phyloP scores from a whole-genome alignment of 2,329 filamentous ascomycete species.

The Colletotrichum truncatum region DNA sequence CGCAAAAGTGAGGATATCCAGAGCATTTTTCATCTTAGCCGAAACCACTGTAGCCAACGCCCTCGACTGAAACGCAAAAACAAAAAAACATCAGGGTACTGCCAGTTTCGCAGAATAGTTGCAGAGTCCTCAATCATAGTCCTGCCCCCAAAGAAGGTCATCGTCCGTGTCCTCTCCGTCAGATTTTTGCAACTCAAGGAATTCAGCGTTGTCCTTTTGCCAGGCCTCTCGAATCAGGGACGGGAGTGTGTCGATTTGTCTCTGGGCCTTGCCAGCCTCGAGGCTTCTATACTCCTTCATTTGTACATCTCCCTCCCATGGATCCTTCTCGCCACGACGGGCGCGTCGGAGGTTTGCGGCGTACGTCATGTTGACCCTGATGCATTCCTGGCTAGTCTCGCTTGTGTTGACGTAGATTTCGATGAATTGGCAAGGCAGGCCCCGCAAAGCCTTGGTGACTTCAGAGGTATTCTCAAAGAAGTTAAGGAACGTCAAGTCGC shows the following conservation, averaged over 20 bases:
- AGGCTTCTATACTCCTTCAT: conserved; percentile 29
- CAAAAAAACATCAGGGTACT: no score
- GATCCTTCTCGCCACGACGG: conserved; percentile 18
- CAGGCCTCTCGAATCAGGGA: conserved; percentile 15
- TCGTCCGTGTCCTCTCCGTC: not conserved
- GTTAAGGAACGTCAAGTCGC: conserved; percentile 44
- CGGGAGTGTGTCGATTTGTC: conserved; percentile 11
- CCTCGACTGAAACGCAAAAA: no score
- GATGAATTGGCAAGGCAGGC: conserved; percentile 46
- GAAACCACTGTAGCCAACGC: no score
- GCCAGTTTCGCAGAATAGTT: no score
- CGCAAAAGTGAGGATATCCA: no score
- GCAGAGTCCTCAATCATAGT: not conserved
- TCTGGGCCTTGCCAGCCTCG: conserved; percentile 23
- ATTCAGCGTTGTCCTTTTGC: conserved; percentile 9
- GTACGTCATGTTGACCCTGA: conserved; percentile 24
- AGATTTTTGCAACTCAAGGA: no score
- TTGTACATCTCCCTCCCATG: conserved; percentile 33
- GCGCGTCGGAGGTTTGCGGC: conserved; percentile 15
- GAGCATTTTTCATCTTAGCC: no score
- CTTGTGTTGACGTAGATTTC: conserved; percentile 43
- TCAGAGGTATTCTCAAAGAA: conserved; percentile 43
- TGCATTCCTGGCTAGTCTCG: not conserved
- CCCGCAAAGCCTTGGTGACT: conserved; percentile 41
- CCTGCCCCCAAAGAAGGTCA: not conserved